phyloP scores from a whole-genome alignment of 805 yeast species.

The Maudiozyma bulderi region DNA sequence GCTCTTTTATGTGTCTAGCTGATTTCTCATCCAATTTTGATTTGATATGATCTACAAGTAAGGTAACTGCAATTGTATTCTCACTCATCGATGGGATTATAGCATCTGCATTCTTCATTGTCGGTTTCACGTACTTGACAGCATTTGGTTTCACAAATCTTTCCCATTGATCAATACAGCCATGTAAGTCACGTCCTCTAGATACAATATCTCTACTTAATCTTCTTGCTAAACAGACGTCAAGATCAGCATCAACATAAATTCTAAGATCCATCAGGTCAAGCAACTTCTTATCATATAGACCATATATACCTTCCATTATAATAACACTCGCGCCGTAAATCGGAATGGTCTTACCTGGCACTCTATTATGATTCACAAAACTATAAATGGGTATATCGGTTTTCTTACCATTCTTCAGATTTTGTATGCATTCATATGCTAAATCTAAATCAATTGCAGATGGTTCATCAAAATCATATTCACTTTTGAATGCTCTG shows the following conservation, averaged over 20 bases:
- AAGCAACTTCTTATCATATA: constrained; percentile 59
- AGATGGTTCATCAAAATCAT: constrained; percentile 82
- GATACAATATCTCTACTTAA: constrained; percentile 76
- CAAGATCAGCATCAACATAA: constrained; percentile 90
- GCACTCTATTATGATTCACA: constrained; percentile 47
- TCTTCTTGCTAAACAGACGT: constrained; percentile 83
- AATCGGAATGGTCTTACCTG: constrained; percentile 59
- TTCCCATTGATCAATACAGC: constrained; percentile 86
- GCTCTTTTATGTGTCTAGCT: constrained; percentile 51
- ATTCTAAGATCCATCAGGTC: constrained; percentile 77
- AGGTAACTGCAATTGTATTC: constrained; percentile 66
- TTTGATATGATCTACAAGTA: constrained; percentile 70
- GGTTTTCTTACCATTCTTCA: constrained; percentile 63
- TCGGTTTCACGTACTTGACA: constrained; percentile 57
- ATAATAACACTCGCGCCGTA: constrained; percentile 93
- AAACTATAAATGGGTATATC: constrained; percentile 67
- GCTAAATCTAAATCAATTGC: constrained; percentile 73
- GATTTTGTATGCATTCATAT: constrained; percentile 47
- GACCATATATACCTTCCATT: constrained; percentile 82
- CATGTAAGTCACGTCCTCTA: constrained; percentile 75
- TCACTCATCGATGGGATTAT: constrained; percentile 88
- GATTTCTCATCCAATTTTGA: constrained; percentile 63
- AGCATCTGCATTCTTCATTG: constrained; percentile 64
- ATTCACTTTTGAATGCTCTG: constrained; percentile 58
- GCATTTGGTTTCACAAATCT: constrained; percentile 88